These are phyloP conservation scores for Chloranthus sessilifolius DNA, from an alignment of 164 flowering plant genomes.

Conservation along the genomic window DNA sequence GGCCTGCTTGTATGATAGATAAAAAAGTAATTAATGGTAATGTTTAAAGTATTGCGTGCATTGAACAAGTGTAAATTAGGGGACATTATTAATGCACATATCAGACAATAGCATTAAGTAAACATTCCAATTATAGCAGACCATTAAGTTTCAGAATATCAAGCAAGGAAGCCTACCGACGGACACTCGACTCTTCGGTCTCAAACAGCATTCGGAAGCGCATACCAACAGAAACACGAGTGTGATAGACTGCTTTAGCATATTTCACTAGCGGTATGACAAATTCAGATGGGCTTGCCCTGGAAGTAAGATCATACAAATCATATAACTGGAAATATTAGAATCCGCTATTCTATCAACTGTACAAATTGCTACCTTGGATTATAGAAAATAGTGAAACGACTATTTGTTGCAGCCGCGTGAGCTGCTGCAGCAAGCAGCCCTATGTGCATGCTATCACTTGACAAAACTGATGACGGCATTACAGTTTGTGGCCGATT, in stretches of 20 bases:
- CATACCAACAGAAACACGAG: slow-evolving; percentile 96
- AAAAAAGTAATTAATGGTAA: too few species aligned
- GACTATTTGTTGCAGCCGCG: slow-evolving; percentile 91
- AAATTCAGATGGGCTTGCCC: slow-evolving; percentile 94
- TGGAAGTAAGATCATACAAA: slow-evolving; percentile 23
- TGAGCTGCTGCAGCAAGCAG: slow-evolving; percentile 98
- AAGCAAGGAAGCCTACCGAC: too few species aligned
- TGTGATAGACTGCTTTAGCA: slow-evolving; percentile 78
- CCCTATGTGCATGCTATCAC: slow-evolving; percentile 96
- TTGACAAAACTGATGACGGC: slow-evolving; percentile 94
- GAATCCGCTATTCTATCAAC: neutral
- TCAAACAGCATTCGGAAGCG: slow-evolving; percentile 93
- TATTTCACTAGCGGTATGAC: slow-evolving; percentile 80
- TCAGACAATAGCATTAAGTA: neutral
- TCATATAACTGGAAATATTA: neutral
- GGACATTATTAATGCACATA: too few species aligned
- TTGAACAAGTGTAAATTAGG: too few species aligned
- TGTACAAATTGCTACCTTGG: slow-evolving; percentile 58
- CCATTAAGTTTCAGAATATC: neutral
- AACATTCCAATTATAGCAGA: neutral
- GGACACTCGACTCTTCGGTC: slow-evolving; percentile 89
- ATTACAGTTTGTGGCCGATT: slow-evolving; percentile 83
- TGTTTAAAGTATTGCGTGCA: too few species aligned
- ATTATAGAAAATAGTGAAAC: slow-evolving; percentile 83
- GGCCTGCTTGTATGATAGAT: too few species aligned